phyloP scores from a whole-genome alignment of 148 eudicot genomes.

The Agrostemma githago region DNA sequence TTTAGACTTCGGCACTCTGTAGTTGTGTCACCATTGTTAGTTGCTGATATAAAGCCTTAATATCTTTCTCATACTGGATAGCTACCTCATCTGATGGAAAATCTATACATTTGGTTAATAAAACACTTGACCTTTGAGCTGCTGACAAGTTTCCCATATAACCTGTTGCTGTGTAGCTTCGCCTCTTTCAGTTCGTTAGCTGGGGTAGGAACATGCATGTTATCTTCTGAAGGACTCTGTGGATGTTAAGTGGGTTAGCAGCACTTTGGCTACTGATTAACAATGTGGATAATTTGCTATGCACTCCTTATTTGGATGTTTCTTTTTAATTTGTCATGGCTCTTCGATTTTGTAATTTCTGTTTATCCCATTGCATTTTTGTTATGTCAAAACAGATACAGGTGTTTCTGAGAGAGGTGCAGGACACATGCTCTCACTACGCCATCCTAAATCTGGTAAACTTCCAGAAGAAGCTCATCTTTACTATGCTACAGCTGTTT shows the following conservation, averaged over 20 bases:
- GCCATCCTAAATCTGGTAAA: constrained; percentile 91
- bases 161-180: not conserved
- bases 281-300: too few species aligned
- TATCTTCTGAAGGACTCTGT: not conserved
- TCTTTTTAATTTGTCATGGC: not conserved
- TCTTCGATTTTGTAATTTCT: not conserved
- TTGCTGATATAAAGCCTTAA: too few species aligned
- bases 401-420: constrained; percentile 26
- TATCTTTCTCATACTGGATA: too few species aligned
- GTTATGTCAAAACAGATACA: constrained; percentile 36
- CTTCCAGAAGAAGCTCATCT: not conserved
- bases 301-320: not conserved
- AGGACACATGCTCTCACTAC: constrained; percentile 61
- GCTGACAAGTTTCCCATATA: not conserved
- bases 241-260: not conserved
- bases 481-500: not conserved
- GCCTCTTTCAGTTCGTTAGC: not conserved
- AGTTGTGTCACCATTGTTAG: not conserved
- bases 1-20: not conserved
- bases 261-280: not conserved
- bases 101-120: too few species aligned
- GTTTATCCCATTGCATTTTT: not conserved
- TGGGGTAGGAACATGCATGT: not conserved
- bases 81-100: too few species aligned
- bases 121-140: too few species aligned